Evolutionary conservation across 768 basidiomycete genomes (phyloP).

Genomic region (Panus rudis): DNA sequence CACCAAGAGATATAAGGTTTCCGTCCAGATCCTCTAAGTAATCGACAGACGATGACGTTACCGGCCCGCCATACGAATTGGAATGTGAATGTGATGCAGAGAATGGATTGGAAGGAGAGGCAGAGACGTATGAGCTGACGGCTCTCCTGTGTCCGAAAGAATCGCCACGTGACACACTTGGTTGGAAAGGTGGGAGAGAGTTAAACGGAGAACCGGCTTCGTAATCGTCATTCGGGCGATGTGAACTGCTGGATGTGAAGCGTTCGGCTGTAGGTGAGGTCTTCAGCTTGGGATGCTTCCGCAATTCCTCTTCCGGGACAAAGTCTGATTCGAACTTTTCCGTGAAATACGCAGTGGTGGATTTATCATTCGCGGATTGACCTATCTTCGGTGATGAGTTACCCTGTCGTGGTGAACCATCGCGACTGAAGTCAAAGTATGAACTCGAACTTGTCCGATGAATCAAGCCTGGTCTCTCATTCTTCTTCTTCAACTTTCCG

Average conservation of each 20-base stretch:
- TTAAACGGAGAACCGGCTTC: slow-evolving; percentile 30
- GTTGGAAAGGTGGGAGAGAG: slow-evolving; percentile 27
- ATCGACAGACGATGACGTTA: slow-evolving; percentile 5
- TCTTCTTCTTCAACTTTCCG: slow-evolving; percentile 39
- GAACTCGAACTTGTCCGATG: slow-evolving; percentile 40
- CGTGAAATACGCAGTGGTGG: slow-evolving; percentile 27
- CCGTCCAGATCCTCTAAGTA: slow-evolving; percentile 6
- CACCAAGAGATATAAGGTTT: slow-evolving; percentile 2
- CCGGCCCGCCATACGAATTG: slow-evolving; percentile 5
- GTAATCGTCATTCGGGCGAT: slow-evolving; percentile 24
- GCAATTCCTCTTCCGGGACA: slow-evolving; percentile 23
- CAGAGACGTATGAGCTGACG: slow-evolving; percentile 14
- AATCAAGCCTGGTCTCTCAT: slow-evolving; percentile 49
- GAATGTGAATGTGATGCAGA: slow-evolving; percentile 25
- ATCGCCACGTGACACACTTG: too few species aligned
- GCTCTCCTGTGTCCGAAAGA: slow-evolving; percentile 24
- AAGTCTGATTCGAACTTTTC: slow-evolving; percentile 42
- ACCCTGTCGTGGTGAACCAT: too few species aligned
- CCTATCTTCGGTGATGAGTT: slow-evolving; percentile 10
- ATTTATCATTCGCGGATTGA: slow-evolving; percentile 10
- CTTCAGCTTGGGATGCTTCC: slow-evolving; percentile 13
- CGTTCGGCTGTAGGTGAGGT: slow-evolving; percentile 5
- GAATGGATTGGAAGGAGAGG: slow-evolving; percentile 25
- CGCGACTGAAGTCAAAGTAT: slow-evolving; percentile 37
- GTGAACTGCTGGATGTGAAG: too few species aligned